These are phyloP conservation scores for Chlorella vulgaris DNA, from an alignment of 139 green algal genomes.

Conservation along the genomic window DNA sequence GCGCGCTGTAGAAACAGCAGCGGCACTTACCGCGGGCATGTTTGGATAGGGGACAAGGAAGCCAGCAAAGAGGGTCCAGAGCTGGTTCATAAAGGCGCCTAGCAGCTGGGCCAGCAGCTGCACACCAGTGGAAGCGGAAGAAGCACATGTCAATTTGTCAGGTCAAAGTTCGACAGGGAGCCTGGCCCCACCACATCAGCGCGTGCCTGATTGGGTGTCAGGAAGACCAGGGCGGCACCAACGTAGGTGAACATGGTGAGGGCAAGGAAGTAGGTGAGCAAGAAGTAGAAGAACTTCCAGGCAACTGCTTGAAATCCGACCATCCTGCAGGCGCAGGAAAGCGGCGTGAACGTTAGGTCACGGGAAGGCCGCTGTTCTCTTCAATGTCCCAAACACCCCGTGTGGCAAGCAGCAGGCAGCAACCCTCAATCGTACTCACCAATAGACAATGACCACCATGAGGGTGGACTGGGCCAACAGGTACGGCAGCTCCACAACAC, in stretches of 20 bases:
- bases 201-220: conserved; percentile 33
- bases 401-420: too few species aligned
- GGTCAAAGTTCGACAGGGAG: not conserved
- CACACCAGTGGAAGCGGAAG: not conserved
- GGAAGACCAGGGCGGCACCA: conserved; percentile 34
- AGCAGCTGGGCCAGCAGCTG: conserved; percentile 44
- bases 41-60: conserved; percentile 77
- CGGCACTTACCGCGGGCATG: conserved; percentile 25
- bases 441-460: conserved; percentile 45
- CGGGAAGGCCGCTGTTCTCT: too few species aligned
- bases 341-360: too few species aligned
- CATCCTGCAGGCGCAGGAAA: conserved; percentile 38
- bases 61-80: conserved; percentile 49
- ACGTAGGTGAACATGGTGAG: conserved; percentile 45
- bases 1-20: not conserved
- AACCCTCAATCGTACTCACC: too few species aligned
- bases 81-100: conserved; percentile 45
- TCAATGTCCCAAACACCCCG: too few species aligned
- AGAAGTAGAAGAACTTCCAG: conserved; percentile 42
- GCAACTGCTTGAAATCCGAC: conserved; percentile 44
- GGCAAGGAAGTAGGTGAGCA: conserved; percentile 34
- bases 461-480: conserved; percentile 34
- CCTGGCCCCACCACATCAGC: not conserved
- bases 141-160: not conserved
- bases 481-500: conserved; percentile 45